These are phyloP conservation scores for Viola pubescens DNA, from an alignment of 441 rosid genomes.

Conservation along the genomic window DNA sequence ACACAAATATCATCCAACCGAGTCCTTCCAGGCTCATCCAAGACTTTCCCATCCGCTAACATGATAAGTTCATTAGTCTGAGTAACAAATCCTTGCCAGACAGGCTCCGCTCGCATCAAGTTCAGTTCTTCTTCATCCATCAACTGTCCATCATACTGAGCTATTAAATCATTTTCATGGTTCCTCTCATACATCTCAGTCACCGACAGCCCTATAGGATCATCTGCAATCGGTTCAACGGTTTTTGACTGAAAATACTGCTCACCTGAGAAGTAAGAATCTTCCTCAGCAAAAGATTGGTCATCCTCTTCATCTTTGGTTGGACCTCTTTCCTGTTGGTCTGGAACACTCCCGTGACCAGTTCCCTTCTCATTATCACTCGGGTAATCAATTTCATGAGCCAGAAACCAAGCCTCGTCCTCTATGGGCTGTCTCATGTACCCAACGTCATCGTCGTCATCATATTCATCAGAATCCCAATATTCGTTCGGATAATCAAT, in stretches of 20 bases:
- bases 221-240: slow-evolving; percentile 58
- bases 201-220: slow-evolving; percentile 49
- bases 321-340: slow-evolving; percentile 56
- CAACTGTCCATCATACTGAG: slow-evolving; percentile 71
- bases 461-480: slow-evolving; percentile 99
- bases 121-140: slow-evolving; percentile 78
- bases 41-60: slow-evolving; percentile 53
- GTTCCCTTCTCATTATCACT: slow-evolving; percentile 95
- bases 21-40: slow-evolving; percentile 38
- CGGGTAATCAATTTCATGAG: slow-evolving; percentile 97
- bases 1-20: slow-evolving; percentile 49
- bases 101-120: slow-evolving; percentile 73
- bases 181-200: slow-evolving; percentile 56
- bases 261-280: slow-evolving; percentile 84
- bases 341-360: slow-evolving; percentile 69
- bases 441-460: slow-evolving; percentile 93
- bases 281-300: slow-evolving; percentile 89
- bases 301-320: slow-evolving; percentile 80
- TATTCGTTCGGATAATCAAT: slow-evolving; percentile 84
- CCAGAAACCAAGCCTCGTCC: slow-evolving; percentile 95
- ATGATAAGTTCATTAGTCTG: slow-evolving; percentile 62
- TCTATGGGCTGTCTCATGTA: slow-evolving; percentile 95
- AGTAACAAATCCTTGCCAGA: slow-evolving; percentile 94
- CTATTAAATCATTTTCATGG: slow-evolving; percentile 52
- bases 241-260: slow-evolving; percentile 59